phyloP scores from a whole-genome alignment of 1,284 basidiomycete species.

The Marasmius sp. region DNA sequence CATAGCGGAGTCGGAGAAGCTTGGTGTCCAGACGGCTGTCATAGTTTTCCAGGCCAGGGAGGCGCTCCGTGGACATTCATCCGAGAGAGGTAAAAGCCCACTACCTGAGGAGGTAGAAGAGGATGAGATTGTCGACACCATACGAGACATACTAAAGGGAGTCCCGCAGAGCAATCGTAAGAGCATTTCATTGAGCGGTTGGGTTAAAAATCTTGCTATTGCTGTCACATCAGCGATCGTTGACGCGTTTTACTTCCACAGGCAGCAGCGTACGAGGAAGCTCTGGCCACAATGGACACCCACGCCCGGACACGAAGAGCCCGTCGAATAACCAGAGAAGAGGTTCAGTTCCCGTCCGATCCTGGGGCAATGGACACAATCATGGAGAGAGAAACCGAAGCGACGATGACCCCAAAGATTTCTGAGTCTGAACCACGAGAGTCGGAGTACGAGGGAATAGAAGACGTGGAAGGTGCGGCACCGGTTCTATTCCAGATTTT shows the following conservation, averaged over 20 bases:
- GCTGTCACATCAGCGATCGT: background rate
- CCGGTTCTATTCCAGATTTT: background rate
- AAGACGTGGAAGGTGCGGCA: conserved; percentile 2
- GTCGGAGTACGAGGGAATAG: background rate
- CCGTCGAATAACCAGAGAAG: conserved; percentile 5
- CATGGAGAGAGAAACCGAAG: conserved; percentile 6
- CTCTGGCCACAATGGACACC: conserved; percentile 7
- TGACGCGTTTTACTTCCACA: background rate
- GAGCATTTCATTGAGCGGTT: conserved; percentile 13
- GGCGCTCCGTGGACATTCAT: conserved; percentile 20
- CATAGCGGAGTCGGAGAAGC: conserved; percentile 43
- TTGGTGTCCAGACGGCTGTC: conserved; percentile 50
- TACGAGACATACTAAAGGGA: conserved; percentile 14
- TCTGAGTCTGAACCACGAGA: background rate
- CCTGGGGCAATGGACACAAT: conserved; percentile 10
- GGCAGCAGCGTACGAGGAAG: conserved; percentile 15
- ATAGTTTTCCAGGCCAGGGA: conserved; percentile 51
- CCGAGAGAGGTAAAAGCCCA: conserved; percentile 14
- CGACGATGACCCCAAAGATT: conserved; percentile 7
- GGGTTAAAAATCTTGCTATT: conserved; percentile 9
- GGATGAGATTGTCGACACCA: conserved; percentile 25
- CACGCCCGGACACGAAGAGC: conserved; percentile 9
- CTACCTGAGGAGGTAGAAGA: conserved; percentile 33
- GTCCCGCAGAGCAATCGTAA: conserved; percentile 13
- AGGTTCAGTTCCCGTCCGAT: conserved; percentile 6